phyloP scores from a whole-genome alignment of 1,139 yeast genomes.

The Geotrichum klebahnii region DNA sequence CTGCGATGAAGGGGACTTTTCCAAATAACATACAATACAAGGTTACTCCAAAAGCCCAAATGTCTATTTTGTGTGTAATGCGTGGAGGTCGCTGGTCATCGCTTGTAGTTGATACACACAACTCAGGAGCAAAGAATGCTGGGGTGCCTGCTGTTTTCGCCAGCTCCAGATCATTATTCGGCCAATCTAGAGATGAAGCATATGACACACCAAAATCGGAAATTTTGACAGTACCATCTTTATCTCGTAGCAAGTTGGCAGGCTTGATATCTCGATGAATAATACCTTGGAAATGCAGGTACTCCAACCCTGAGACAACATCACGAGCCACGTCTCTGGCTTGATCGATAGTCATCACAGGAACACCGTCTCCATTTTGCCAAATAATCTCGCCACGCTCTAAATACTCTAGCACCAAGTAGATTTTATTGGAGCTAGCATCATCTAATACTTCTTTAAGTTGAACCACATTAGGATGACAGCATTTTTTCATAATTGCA shows the following conservation, averaged over 20 bases:
- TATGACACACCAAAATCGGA: conserved; percentile 97
- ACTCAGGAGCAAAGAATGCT: conserved; percentile 77
- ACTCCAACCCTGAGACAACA: conserved; percentile 84
- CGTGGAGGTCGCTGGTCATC: conserved; percentile 42
- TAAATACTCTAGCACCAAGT: conserved; percentile 83
- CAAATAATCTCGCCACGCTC: conserved; percentile 91
- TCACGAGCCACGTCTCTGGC: conserved; percentile 74
- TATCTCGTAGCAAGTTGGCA: conserved; percentile 75
- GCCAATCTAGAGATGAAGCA: conserved; percentile 51
- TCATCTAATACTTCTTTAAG: conserved; percentile 90
- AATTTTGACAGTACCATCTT: conserved; percentile 76
- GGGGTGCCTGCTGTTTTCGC: conserved; percentile 92
- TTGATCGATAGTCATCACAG: conserved; percentile 61
- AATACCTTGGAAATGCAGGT: conserved; percentile 87
- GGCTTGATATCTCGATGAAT: conserved; percentile 97
- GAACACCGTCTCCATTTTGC: conserved; percentile 52
- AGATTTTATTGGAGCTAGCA: conserved; percentile 73
- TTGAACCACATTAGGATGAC: conserved; percentile 85
- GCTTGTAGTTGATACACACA: conserved; percentile 44
- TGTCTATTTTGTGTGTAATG: conserved; percentile 78
- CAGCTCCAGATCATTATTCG: conserved; percentile 69
- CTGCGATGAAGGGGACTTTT: conserved; percentile 83
- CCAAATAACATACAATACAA: conserved; percentile 86
- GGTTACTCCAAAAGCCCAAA: conserved; percentile 97
- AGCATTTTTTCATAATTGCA: conserved; percentile 92